Conservation (phyloP, 2,329 filamentous ascomycete genomes). For the Dactylellina leptospora region DNA sequence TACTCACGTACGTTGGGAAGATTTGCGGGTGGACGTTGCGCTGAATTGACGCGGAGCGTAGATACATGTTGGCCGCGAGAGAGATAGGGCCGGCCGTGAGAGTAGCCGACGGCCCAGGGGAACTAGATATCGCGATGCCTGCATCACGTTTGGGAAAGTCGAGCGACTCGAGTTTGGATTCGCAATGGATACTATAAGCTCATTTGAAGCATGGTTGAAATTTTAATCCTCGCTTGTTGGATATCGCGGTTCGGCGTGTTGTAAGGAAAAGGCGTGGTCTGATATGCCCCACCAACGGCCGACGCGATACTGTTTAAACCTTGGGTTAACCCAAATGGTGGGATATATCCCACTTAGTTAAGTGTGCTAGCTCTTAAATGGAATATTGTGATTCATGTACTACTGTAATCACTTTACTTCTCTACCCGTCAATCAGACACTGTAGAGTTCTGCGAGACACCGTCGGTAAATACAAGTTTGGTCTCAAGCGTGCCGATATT, state of each 20-base stretch:
- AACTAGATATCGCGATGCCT: constrained; percentile 36
- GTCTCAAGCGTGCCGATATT: no score
- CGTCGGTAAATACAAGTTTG: no score
- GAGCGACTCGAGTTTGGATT: not conserved
- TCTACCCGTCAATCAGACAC: no score
- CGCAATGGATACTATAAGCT: constrained; percentile 9
- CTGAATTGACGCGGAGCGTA: constrained; percentile 13
- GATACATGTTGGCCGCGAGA: not conserved
- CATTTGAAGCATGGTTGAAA: constrained; percentile 6
- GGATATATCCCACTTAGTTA: no score
- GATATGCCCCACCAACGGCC: constrained; percentile 5
- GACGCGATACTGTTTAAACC: no score
- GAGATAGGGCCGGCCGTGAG: constrained; percentile 7
- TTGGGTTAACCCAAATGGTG: no score
- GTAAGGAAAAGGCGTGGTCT: no score
- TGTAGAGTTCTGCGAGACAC: no score
- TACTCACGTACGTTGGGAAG: constrained; percentile 58
- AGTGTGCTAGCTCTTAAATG: no score
- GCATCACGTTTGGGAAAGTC: constrained; percentile 27
- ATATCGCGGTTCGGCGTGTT: no score
- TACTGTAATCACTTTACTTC: no score
- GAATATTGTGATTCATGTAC: no score
- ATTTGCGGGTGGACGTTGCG: constrained; percentile 54
- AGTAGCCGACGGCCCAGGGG: constrained; percentile 16
- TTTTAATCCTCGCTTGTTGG: not conserved